Base-by-base conservation (phyloP, 768 basidiomycete species). In the Termitomyces sp. region DNA sequence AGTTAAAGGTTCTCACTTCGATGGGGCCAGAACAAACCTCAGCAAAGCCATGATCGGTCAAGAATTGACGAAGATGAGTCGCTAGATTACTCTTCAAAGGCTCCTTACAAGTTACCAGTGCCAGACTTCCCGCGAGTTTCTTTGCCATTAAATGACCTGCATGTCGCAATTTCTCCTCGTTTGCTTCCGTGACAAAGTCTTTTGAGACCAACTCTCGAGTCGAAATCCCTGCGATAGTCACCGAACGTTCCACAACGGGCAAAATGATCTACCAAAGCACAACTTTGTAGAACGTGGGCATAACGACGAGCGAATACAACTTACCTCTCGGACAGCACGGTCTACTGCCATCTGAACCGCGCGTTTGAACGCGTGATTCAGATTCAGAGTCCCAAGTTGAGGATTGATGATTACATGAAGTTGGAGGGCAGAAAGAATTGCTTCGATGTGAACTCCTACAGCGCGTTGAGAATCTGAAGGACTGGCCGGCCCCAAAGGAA, bases 211-310 rank as follows among this genome's bases (percentile, higher is more conserved):
- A 78, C 67, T 99, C 97, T 40, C 94, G 81, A 17, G 96, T 96
- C 14, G 97, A 98, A 62, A 98, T 98, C 26, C 94, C 94, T 11
- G 96, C 96, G 62, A 99, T 98, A 0, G 97, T 98, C 23, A 98
- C 97, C 21, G 95, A 98, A 52, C 97, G 84, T 65, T 99, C 97
- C 23, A 99, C 95, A 51, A 99, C 96, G 5, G 97, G 97, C 17
- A 95, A 77, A 63, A 99, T 95, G 57, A 98, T 98, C 87, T 94
- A 61, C 1, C 35, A 5, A 38, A 33, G 23, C 21, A 40, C 5
- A 17, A 6, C 46, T 44, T 59, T 40, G 28, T 11, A 37, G 35
- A 50, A 52, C 58, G 40, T 46, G 26, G 59, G 53, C 26, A 51
- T 51, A 46, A 23, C 14, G n/a, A 38, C 14, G 53, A 48, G 45